phyloP scores from a whole-genome alignment of 345 rosid species.

The Salix koriyanagi region DNA sequence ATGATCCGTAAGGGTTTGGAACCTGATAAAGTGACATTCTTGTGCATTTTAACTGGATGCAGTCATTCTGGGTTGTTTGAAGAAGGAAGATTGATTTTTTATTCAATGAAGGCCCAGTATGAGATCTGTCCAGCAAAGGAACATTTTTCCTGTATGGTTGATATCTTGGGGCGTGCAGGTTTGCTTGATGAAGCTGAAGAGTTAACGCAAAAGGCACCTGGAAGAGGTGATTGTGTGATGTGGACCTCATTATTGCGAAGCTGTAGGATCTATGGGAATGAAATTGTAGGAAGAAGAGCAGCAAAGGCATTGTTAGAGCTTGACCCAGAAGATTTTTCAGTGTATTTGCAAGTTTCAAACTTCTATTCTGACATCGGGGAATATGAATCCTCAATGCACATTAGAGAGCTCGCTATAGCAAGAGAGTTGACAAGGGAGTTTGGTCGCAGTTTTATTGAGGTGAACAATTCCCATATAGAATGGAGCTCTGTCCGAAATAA shows the following conservation, averaged over 20 bases:
- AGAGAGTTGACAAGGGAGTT: constrained; percentile 51
- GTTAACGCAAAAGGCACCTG: constrained; percentile 46
- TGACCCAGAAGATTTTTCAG: constrained; percentile 49
- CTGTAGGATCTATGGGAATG: constrained; percentile 60
- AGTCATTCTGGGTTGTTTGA: constrained; percentile 73
- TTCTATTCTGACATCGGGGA: constrained; percentile 70
- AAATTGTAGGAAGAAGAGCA: constrained; percentile 57
- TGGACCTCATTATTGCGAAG: constrained; percentile 80
- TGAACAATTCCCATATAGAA: constrained; percentile 18
- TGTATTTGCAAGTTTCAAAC: constrained; percentile 56
- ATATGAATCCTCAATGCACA: constrained; percentile 43
- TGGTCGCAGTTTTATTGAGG: constrained; percentile 56
- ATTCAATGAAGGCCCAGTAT: constrained; percentile 43
- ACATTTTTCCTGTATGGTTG: constrained; percentile 74
- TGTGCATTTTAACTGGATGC: constrained; percentile 64
- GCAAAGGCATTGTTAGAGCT: constrained; percentile 56
- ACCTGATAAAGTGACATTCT: constrained; percentile 69
- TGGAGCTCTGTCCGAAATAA: constrained; percentile 3
- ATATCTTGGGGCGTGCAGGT: constrained; percentile 77
- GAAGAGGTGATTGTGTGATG: constrained; percentile 48
- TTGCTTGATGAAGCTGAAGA: constrained; percentile 59
- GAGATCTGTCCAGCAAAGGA: constrained; percentile 48
- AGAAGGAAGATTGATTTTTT: constrained; percentile 49
- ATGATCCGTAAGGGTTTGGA: constrained; percentile 49
- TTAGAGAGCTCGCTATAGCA: constrained; percentile 48